Evolutionary conservation across 352 stramenopile genomes (phyloP), one percentile per base, ranked within the genome.

Genomic region (Globisporangium megalacanthum): DNA sequence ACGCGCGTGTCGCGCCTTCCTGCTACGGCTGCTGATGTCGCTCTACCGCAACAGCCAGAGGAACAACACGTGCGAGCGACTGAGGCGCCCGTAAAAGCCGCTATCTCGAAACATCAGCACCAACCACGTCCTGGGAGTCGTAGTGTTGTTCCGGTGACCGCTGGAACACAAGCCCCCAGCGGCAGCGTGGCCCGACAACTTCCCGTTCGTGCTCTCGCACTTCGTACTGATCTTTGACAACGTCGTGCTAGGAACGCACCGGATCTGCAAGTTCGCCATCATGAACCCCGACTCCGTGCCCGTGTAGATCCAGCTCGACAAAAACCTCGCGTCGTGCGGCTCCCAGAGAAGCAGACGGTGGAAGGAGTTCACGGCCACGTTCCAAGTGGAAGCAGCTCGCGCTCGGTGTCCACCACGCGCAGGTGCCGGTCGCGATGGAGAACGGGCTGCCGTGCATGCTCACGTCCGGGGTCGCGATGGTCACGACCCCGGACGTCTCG

Each of bases 221-320:
- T 97, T 98, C 61, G 77, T 96, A 1, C 75, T 96, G 25, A 92
- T 98, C 64, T 98, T 98, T 64, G 94, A 92, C 0, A 94, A 98
- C 61, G 88, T 98, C 53, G 88, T 98, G 9, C 58, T 92, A 4
- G 94, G 93, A 6, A 88, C 88, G 10, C 92, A 94, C 56, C 92
- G 92, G 58, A 92, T 97, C 54, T 94, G 93, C 33, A 90, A 88
- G 41, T 98, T 98, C 52, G 81, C 72, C 39, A 79, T 98, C 25
- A 93, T 85, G 9, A 98, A 98, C 66, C 95, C 94, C 15, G 89
- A 84, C 0, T 70, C 80, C 42, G 75, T 91, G n/a, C 69, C 89
- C 22, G 70, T 92, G 10, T 95, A 78, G 10, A 97, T 98, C 60
- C 74, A 92, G 33, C 72, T 98, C 3, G 92, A 98, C 68, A 97